A percentile compares a stretch with the other conserved stretches of the same genome.
Conservation (phyloP, 164 flowering plant species). For the Chimonanthus salicifolius region DNA sequence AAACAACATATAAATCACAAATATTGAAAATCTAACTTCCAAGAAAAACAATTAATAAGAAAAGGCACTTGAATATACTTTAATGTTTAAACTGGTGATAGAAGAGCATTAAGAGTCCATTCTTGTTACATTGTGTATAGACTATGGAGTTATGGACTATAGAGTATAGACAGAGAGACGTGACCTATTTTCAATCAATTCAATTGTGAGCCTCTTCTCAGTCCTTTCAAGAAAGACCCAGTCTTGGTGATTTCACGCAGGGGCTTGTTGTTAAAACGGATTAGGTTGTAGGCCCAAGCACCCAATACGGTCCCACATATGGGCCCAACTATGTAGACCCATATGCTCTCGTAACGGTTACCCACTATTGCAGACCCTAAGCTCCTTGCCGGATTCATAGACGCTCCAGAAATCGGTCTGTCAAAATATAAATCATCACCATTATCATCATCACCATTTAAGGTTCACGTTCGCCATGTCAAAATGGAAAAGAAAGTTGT, state of each 20-base stretch:
- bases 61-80: too few species aligned
- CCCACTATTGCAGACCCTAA: conserved; percentile 79
- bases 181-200: neutral
- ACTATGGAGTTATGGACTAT: too few species aligned
- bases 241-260: conserved; percentile 62
- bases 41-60: too few species aligned
- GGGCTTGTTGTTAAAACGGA: conserved; percentile 77
- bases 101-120: too few species aligned
- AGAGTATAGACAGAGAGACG: too few species aligned
- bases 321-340: conserved; percentile 72
- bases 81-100: too few species aligned
- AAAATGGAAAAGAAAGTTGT: too few species aligned
- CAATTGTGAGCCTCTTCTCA: neutral
- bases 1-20: too few species aligned
- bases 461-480: neutral
- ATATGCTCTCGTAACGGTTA: conserved; percentile 39
- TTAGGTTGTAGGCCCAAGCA: conserved; percentile 69
- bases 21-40: too few species aligned
- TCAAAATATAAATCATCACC: neutral
- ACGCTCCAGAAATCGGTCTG: conserved; percentile 87
- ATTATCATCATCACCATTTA: neutral
- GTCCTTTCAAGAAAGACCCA: conserved; percentile 23
- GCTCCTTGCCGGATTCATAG: conserved; percentile 98
- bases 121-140: too few species aligned
- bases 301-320: conserved; percentile 56